A percentile compares a stretch with the other conserved stretches of the same genome.
Conservation (phyloP, 345 rosid genomes). For the Syzygium jambos region DNA sequence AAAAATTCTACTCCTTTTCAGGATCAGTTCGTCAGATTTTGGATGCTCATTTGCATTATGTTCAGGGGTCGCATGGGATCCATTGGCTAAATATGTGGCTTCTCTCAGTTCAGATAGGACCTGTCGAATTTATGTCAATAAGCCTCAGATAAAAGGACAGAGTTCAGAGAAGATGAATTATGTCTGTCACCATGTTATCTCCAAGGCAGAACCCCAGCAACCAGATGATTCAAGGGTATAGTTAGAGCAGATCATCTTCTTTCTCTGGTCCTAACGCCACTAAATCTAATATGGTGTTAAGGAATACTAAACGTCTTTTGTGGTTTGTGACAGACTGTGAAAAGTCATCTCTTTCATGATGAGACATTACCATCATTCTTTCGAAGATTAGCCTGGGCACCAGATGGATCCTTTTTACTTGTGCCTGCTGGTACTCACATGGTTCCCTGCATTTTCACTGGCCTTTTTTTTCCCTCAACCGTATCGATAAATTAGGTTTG, state of each 20-base stretch:
- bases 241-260: not conserved
- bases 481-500: not conserved
- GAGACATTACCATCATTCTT: slow-evolving; percentile 95
- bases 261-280: not conserved
- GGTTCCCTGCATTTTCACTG: not conserved
- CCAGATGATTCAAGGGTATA: slow-evolving; percentile 64
- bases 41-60: slow-evolving; percentile 90
- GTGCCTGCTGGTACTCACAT: slow-evolving; percentile 66
- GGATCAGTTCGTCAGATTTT: slow-evolving; percentile 88
- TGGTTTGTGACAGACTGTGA: slow-evolving; percentile 34
- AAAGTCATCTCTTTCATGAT: slow-evolving; percentile 83
- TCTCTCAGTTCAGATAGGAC: slow-evolving; percentile 96
- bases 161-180: slow-evolving; percentile 52
- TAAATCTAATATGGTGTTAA: not conserved
- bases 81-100: slow-evolving; percentile 68
- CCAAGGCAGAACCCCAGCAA: slow-evolving; percentile 61
- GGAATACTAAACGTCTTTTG: not conserved
- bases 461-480: not conserved
- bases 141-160: slow-evolving; percentile 59
- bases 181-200: slow-evolving; percentile 74
- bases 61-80: slow-evolving; percentile 99
- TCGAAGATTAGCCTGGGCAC: slow-evolving; percentile 97
- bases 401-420: slow-evolving; percentile 94
- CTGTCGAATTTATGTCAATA: slow-evolving; percentile 73
- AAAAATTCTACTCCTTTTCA: slow-evolving; percentile 16